Base-by-base conservation (phyloP, 2,329 filamentous ascomycete species). In the Lachnellula subtilissima region DNA sequence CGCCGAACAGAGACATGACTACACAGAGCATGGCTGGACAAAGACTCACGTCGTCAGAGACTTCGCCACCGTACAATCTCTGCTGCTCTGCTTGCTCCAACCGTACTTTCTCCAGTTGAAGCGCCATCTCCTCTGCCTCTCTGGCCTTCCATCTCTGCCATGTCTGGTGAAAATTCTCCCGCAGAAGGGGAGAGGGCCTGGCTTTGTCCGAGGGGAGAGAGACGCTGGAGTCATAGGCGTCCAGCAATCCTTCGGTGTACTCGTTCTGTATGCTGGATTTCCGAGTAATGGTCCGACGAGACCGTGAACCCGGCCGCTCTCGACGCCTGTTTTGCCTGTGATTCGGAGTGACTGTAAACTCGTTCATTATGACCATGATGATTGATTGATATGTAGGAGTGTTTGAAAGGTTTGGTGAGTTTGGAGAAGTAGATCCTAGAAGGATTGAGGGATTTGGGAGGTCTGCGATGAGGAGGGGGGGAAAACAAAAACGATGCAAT, bases 31-130 rank as follows among this genome's bases (percentile, higher is more conserved):
- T 70, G 43, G 59, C 57, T 39, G 56, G 58, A 60, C 61, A 67
- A 61, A 69, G 64, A 68, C 66, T 67, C 60, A 68, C 64, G 56
- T 67, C 65, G 57, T 68, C 65, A 42, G 61, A 63, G 17, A 63
- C 51, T 48, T 68, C 66, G 23, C 64, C 67, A n/a, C 67, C 67
- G 50, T 67, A 70, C 46, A 69, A 49, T 52, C 56, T 55, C 25
- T 55, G 54, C 56, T 68, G 62, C 46, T 68, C 65, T 47, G 12
- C 22, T n/a, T 58, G 48, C 52, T 66, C 66, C 17, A 60, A 37
- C 54, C 65, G 61, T 35, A 62, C 35, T 51, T 47, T 57, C 17
- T 67, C 65, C 56, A 64, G 56, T 57, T 67, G 61, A 9, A 61
- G 22, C 7, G 61, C 58, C 47, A 52, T 60, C 60, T 64, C 64